A percentile compares a stretch with the other conserved stretches of the same genome.
Evolutionary conservation across 2,329 filamentous ascomycete genomes (phyloP).

Genomic region (Alternaria sp.): DNA sequence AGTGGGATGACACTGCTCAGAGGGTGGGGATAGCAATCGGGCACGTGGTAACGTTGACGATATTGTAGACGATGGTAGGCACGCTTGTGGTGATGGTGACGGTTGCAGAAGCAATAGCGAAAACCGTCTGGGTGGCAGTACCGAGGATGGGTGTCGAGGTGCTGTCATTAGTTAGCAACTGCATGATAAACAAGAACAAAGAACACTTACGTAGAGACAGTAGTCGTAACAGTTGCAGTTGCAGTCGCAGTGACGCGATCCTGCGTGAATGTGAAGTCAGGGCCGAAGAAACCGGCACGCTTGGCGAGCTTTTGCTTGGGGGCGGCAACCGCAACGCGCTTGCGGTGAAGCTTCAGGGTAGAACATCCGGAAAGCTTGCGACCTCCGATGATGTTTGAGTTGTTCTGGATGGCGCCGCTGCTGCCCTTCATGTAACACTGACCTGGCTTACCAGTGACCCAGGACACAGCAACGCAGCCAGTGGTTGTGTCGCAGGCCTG

Average conservation of each 20-base stretch:
- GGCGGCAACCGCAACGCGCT: slow-evolving; percentile 16
- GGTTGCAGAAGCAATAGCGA: background rate
- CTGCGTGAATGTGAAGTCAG: slow-evolving; percentile 11
- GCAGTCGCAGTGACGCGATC: background rate
- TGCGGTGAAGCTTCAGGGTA: slow-evolving; percentile 22
- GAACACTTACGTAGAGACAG: slow-evolving; percentile 4
- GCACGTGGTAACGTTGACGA: slow-evolving; percentile 1
- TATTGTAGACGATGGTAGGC: slow-evolving; percentile 1
- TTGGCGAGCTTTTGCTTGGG: background rate
- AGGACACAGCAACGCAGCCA: slow-evolving; percentile 37
- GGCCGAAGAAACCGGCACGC: slow-evolving; percentile 5
- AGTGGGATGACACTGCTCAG: background rate
- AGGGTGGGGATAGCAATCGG: background rate
- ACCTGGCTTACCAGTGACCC: slow-evolving; percentile 21
- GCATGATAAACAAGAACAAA: background rate
- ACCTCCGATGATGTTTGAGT: slow-evolving; percentile 33
- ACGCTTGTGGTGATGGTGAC: background rate
- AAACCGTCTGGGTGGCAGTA: slow-evolving; percentile 3
- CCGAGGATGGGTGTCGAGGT: slow-evolving; percentile 4
- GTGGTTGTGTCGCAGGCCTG: slow-evolving; percentile 30
- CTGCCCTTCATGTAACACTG: slow-evolving; percentile 40
- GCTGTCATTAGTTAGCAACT: slow-evolving; percentile 5
- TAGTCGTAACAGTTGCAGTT: background rate
- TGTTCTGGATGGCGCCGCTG: slow-evolving; percentile 15
- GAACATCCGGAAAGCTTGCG: slow-evolving; percentile 23